Base-by-base conservation (phyloP, 345 rosid species). In the Camelina laxa region DNA sequence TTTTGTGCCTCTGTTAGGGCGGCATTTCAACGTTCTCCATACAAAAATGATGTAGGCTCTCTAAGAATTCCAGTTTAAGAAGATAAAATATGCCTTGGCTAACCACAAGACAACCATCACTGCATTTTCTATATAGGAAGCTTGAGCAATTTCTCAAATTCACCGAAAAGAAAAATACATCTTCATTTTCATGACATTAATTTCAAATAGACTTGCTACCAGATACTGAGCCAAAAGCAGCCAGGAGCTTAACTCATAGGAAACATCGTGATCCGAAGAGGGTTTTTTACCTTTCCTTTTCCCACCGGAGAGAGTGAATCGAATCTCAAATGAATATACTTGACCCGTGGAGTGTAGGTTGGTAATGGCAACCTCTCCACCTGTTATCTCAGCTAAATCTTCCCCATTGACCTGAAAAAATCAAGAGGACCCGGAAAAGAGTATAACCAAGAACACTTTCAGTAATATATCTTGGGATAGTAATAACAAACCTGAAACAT, bases 271-370 rank as follows among this genome's bases (percentile, higher is more conserved):
- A 49, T 38, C 47, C 51, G 35, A 17, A 61, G 39, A 76, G 65
- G 35, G 15, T 3, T 15, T 60, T 67, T 38, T 70, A 77, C 76
- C 80, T 77, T 70, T 41, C 17, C 38, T 31, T 56, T 70, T 70
- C 17, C 31, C 76, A 64, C 62, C 17, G n/a, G 42, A 36, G 20
- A 56, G 35, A n/a, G 71, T 78, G 74, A 87, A 82, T 6, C 22
- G 79, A 49, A 91, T 85, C 67, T 83, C 82, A 42, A 89, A 47
- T 33, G 77, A 68, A 79, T 87, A 91, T 12, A 80, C 83, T 7
- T 83, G 83, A 55, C 96, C 90, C 78, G 72, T 81, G 31, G 95
- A 86, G 68, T 80, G 85, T 75, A 88, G 80, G 77, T 88, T 86
- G 61, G 93, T 86, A 56, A 74, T 73, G 60, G 88, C 88, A 74